Percentiles rank a stretch among this genome's conserved stretches.
These are phyloP conservation scores for Haberlea rhodopensis DNA, from an alignment of 257 asterid genomes.

Conservation along the genomic window DNA sequence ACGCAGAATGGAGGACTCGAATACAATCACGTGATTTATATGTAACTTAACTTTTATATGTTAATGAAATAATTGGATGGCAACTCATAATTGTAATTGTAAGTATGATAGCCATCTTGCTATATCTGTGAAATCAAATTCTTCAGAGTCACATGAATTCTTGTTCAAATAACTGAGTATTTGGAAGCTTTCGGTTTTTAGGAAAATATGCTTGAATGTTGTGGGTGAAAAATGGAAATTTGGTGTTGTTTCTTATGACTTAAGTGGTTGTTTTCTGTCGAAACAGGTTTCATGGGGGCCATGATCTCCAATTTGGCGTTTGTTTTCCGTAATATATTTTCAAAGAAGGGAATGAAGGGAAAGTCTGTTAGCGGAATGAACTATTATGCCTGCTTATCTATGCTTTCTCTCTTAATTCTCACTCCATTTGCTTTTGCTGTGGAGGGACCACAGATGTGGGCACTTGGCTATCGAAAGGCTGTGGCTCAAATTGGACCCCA, in stretches of 20 bases:
- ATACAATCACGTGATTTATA: too few relatives aligned
- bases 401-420: constrained; percentile 72
- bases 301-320: constrained; percentile 68
- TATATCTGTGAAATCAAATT: too few relatives aligned
- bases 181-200: neutral
- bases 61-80: too few relatives aligned
- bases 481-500: constrained; percentile 78
- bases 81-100: neutral
- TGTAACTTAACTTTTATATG: too few relatives aligned
- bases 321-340: constrained; percentile 61
- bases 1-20: too few relatives aligned
- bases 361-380: constrained; percentile 96
- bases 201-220: constrained; percentile 12
- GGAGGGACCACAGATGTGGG: constrained; percentile 97
- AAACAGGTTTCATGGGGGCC: constrained; percentile 65
- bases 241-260: constrained; percentile 10
- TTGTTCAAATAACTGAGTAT: constrained; percentile 16
- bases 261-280: constrained; percentile 40
- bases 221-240: constrained; percentile 8
- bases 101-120: too few relatives aligned
- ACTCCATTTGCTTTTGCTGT: constrained; percentile 96
- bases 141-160: constrained; percentile 20
- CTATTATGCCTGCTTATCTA: constrained; percentile 91
- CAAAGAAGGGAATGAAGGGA: constrained; percentile 86
- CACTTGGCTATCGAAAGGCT: constrained; percentile 64